Conservation (phyloP, 208 protist genomes). For the Novymonas esmeraldas region DNA sequence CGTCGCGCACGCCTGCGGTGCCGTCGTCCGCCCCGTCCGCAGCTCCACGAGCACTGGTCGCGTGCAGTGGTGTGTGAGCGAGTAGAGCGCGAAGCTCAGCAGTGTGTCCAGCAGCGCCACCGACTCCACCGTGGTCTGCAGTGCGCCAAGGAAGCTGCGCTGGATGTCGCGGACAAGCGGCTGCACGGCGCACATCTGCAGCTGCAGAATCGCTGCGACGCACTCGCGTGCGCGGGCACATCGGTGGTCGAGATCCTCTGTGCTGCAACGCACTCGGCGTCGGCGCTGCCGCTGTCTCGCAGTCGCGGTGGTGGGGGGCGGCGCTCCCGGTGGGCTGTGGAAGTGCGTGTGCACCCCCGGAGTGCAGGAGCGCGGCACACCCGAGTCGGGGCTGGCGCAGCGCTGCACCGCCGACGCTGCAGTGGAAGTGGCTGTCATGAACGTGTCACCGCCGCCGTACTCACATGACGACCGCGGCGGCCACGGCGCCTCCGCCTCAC, state of each 20-base stretch:
- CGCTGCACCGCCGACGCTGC: too few relatives aligned
- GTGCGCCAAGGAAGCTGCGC: slow-evolving; percentile 51
- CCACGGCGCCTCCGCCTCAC: too few relatives aligned
- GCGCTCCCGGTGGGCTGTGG: too few relatives aligned
- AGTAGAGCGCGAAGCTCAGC: slow-evolving; percentile 66
- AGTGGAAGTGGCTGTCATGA: too few relatives aligned
- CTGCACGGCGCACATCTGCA: slow-evolving; percentile 58
- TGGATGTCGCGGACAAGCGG: slow-evolving; percentile 62
- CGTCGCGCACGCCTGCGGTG: not conserved
- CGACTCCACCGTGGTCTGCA: slow-evolving; percentile 86
- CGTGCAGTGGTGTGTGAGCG: slow-evolving; percentile 43
- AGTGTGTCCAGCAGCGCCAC: slow-evolving; percentile 92
- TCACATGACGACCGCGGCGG: too few relatives aligned
- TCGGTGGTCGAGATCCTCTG: slow-evolving; percentile 67
- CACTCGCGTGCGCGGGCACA: slow-evolving; percentile 61
- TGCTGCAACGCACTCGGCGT: slow-evolving; percentile 68
- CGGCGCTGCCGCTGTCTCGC: not conserved
- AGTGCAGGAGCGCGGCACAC: too few relatives aligned
- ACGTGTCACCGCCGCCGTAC: too few relatives aligned
- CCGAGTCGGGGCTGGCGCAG: too few relatives aligned
- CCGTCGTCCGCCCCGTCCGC: slow-evolving; percentile 28
- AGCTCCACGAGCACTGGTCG: slow-evolving; percentile 43
- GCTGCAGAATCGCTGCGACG: slow-evolving; percentile 63
- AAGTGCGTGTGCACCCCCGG: too few relatives aligned
- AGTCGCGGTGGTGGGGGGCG: too few relatives aligned